Percentiles rank a stretch among this genome's conserved stretches.
These are phyloP conservation scores for Xylariaceae sp. DNA, from an alignment of 2,329 filamentous ascomycete genomes.

Conservation along the genomic window DNA sequence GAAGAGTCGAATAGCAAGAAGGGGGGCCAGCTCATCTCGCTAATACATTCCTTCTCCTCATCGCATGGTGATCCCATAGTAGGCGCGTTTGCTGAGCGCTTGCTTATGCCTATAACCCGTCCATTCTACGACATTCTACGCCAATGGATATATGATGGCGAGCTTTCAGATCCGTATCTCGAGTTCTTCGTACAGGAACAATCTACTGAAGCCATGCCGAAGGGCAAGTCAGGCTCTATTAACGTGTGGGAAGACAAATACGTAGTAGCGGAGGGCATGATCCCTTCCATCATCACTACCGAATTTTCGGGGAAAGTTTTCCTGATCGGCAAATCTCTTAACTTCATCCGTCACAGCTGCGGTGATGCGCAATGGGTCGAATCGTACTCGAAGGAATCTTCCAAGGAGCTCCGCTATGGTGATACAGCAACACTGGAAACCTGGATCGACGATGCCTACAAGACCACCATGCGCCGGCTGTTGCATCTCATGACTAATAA, in stretches of 20 bases:
- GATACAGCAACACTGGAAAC: conserved; percentile 89
- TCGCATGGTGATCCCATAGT: conserved; percentile 96
- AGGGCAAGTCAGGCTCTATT: conserved; percentile 65
- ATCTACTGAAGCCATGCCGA: conserved; percentile 53
- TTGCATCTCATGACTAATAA: conserved; percentile 94
- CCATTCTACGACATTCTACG: conserved; percentile 97
- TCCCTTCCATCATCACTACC: conserved; percentile 88
- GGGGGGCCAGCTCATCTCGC: conserved; percentile 87
- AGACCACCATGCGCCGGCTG: conserved; percentile 93
- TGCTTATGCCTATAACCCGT: conserved; percentile 82
- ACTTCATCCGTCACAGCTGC: conserved; percentile 96
- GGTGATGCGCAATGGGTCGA: conserved; percentile 95
- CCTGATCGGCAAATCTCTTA: conserved; percentile 94
- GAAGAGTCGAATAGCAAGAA: conserved; percentile 83
- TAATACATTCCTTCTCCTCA: conserved; percentile 91
- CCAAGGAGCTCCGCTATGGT: conserved; percentile 88
- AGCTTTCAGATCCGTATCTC: conserved; percentile 91
- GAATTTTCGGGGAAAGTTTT: conserved; percentile 98
- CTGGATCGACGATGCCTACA: conserved; percentile 96
- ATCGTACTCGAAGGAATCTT: conserved; percentile 88
- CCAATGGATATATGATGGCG: conserved; percentile 97
- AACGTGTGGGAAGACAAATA: conserved; percentile 99
- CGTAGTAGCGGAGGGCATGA: conserved; percentile 79
- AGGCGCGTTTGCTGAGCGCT: conserved; percentile 85
- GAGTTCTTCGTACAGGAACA: conserved; percentile 96